Percentiles rank a stretch among this genome's conserved stretches.
Conservation (phyloP, 2,329 filamentous ascomycete species). For the Pseudogymnoascus sp. region DNA sequence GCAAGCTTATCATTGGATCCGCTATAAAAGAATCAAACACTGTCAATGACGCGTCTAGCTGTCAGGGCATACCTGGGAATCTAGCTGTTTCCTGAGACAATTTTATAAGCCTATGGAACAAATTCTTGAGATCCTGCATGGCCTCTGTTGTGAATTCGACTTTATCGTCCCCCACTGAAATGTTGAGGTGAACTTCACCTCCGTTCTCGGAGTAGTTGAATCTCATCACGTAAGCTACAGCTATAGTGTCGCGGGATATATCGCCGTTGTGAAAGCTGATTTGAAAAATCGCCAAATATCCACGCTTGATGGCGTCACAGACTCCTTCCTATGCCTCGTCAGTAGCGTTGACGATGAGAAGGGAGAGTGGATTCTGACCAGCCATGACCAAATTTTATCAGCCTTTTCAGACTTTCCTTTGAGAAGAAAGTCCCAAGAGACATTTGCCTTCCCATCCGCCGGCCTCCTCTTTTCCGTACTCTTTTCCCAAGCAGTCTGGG, state of each 20-base stretch:
- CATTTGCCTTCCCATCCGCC: background rate
- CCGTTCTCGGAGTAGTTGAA: constrained; percentile 1
- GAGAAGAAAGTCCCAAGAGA: background rate
- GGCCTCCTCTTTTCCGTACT: background rate
- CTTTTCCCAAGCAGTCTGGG: background rate
- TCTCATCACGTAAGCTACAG: background rate
- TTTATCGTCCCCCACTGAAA: background rate
- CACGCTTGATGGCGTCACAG: constrained; percentile 8
- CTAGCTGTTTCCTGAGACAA: background rate
- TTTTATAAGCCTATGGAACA: background rate
- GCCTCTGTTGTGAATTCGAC: background rate
- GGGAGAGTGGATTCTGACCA: background rate
- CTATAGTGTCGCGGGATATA: background rate
- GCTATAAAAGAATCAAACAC: background rate
- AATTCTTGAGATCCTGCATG: background rate
- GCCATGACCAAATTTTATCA: background rate
- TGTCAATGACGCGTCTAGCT: background rate
- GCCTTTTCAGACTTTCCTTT: background rate
- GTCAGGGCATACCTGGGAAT: background rate
- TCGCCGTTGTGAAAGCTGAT: constrained; percentile 9
- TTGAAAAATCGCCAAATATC: constrained; percentile 7
- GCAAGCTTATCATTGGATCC: background rate
- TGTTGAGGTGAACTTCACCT: background rate
- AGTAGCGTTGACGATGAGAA: background rate
- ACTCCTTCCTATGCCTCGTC: constrained; percentile 1